Evolutionary conservation across 257 asterid species (phyloP).

Genomic region (Solanum commersonii): DNA sequence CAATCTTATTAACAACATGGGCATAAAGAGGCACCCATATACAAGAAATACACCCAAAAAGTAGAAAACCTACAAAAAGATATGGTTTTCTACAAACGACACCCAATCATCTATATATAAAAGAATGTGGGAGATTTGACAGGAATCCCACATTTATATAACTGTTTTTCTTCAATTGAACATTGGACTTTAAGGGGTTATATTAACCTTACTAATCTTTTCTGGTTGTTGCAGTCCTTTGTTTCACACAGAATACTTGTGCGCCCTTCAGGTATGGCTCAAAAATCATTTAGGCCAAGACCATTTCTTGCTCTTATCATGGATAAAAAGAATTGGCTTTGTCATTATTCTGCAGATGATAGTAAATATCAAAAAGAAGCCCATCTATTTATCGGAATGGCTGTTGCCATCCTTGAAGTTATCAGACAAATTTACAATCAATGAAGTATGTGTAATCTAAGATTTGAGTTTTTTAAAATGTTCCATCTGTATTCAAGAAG

Average conservation of each 20-base stretch:
- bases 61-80: background rate
- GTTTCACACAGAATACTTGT: conserved; percentile 80
- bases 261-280: conserved; percentile 5
- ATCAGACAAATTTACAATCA: conserved; percentile 40
- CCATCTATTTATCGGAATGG: conserved; percentile 54
- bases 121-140: background rate
- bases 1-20: no score
- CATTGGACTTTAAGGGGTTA: background rate
- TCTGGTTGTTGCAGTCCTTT: conserved; percentile 56
- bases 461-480: background rate
- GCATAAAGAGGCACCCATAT: background rate
- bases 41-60: background rate
- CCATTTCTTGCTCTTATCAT: background rate
- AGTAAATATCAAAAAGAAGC: conserved; percentile 20
- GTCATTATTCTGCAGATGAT: background rate
- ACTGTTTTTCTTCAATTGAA: background rate
- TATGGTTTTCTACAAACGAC: background rate
- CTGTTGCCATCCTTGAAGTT: conserved; percentile 47
- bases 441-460: conserved; percentile 32
- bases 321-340: background rate
- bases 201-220: conserved; percentile 4
- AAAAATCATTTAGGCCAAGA: background rate
- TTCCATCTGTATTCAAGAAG: no score
- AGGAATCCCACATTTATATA: background rate
- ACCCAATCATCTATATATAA: background rate